Base-by-base conservation (phyloP, 1,284 basidiomycete genomes). In the Marasmius sp. region DNA sequence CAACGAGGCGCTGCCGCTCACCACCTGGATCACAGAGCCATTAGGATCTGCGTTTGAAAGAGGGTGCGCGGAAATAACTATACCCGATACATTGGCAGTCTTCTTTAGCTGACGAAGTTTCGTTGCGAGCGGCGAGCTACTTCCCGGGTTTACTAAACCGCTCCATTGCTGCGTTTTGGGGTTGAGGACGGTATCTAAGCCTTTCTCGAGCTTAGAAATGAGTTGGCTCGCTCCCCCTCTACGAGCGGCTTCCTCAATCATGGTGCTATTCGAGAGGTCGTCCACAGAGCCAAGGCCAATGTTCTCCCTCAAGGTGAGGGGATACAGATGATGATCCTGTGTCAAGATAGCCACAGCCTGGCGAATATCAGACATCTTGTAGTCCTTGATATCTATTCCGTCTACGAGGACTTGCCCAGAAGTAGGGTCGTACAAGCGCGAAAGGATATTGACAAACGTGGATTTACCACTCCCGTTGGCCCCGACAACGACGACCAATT, bases 401-500 rank as follows among this genome's bases (percentile, higher is more conserved):
- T 49, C 48, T 20, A 49, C 48, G 48, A 49, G 48, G 14, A 49
- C 18, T 49, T 49, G 18, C 18, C 48, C 48, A 3, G 11, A 12
- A 10, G 48, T 49, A 49, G 48, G 18, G 48, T 49, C 48, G 18
- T 49, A 49, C 18, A 49, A 27, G 10, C 48, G 11, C 1, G 48
- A 20, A 27, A 49, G 48, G 10, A 49, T 12, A 12, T 70, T 72
- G 20, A 74, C 62, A n/a, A 73, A 57, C 3, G 73, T 75, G 1
- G 72, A 72, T 56, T 77, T 77, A 36, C 37, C 52, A 20, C 37
- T 36, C n/a, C 75, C 75, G 62, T 75, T 75, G 6, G 66, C 64
- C 16, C 75, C 75, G 6, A 49, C 48, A 18, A 49, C 48, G 48
- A 49, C 48, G 18, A 49, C 27, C 48, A 49, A 20, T 41, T 79